phyloP scores from a whole-genome alignment of 371 early-diverging fungal species.

The Mortierella sp. region DNA sequence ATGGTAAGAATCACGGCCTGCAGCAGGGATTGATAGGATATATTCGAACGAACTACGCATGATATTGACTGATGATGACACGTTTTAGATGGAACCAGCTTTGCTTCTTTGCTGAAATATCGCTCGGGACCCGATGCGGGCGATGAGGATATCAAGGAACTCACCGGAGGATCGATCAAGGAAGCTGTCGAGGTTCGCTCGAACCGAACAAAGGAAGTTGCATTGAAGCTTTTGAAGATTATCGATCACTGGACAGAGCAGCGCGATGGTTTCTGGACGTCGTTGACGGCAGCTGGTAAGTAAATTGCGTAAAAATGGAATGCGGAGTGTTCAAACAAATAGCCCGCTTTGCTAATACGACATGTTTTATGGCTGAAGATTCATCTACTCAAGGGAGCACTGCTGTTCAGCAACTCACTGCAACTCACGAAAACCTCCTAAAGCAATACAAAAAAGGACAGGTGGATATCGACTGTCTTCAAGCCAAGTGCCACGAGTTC shows the following conservation, averaged over 20 bases:
- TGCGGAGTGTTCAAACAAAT: too few relatives aligned
- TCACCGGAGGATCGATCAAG: slow-evolving; percentile 20
- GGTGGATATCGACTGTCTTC: slow-evolving; percentile 24
- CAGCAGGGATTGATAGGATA: too few relatives aligned
- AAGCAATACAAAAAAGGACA: slow-evolving; percentile 25
- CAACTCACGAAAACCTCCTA: slow-evolving; percentile 9
- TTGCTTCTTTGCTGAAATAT: slow-evolving; percentile 16
- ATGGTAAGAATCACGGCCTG: slow-evolving; percentile 17
- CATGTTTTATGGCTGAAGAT: too few relatives aligned
- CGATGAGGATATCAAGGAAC: slow-evolving; percentile 24
- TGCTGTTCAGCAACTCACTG: slow-evolving; percentile 16
- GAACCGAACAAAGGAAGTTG: slow-evolving; percentile 24
- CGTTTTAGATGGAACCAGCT: slow-evolving; percentile 18
- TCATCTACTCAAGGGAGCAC: slow-evolving; percentile 11
- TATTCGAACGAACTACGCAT: background rate
- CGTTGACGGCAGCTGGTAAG: slow-evolving; percentile 18
- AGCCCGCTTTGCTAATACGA: too few relatives aligned
- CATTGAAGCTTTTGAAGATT: slow-evolving; percentile 15
- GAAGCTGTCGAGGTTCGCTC: slow-evolving; percentile 7
- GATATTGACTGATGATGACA: background rate
- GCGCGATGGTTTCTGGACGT: slow-evolving; percentile 21
- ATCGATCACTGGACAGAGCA: slow-evolving; percentile 31
- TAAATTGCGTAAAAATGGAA: too few relatives aligned
- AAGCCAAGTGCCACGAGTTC: slow-evolving; percentile 38
- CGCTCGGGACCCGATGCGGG: background rate